Conservation (phyloP, 1,284 basidiomycete genomes). For the Phellopilus nigrolimitatus region DNA sequence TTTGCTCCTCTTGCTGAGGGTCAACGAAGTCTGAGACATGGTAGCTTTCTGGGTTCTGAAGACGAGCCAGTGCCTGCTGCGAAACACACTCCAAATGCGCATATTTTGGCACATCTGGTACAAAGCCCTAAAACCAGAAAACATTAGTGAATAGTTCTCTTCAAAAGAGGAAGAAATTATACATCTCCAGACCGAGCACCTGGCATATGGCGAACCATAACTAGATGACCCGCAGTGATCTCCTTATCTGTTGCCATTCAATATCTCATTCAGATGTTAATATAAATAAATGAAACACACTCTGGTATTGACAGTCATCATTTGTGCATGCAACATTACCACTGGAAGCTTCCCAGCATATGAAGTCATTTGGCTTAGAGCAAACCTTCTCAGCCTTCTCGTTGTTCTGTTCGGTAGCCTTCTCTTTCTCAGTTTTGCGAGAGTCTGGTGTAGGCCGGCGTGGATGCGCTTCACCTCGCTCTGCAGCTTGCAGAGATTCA, state of each 20-base stretch:
- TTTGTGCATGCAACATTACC: background rate
- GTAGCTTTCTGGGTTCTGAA: background rate
- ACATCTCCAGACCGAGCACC: background rate
- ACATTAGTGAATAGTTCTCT: background rate
- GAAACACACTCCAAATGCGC: background rate
- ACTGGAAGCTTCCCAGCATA: background rate
- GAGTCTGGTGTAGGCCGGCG: background rate
- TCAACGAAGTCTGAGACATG: background rate
- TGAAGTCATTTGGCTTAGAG: background rate
- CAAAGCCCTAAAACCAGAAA: background rate
- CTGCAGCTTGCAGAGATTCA: background rate
- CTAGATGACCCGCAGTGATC: background rate
- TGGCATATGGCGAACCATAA: background rate
- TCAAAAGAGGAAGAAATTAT: background rate
- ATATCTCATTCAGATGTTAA: background rate
- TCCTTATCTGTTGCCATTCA: background rate
- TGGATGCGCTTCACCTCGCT: background rate
- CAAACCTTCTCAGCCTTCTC: background rate
- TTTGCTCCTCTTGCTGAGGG: background rate
- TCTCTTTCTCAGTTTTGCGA: background rate
- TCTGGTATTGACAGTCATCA: background rate
- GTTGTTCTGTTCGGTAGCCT: background rate
- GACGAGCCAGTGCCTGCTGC: background rate
- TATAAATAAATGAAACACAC: background rate
- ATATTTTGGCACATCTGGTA: background rate